Base-by-base conservation (phyloP, 2,329 filamentous ascomycete genomes). In the Colletotrichum higginsianum region DNA sequence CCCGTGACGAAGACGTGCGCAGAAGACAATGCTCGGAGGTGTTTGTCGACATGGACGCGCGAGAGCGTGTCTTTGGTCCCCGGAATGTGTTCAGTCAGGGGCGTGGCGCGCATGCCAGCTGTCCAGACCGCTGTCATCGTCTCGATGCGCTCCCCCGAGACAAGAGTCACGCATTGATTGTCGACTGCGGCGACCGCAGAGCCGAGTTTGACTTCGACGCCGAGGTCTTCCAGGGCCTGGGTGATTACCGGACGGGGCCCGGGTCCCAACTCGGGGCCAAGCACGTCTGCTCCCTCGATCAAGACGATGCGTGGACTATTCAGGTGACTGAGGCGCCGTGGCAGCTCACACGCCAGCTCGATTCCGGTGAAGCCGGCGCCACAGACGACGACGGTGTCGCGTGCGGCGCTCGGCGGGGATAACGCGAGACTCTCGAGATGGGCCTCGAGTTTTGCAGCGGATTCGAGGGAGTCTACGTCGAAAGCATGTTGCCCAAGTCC, bases 351-450 rank as follows among this genome's bases (percentile, higher is more conserved):
- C 0, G 78, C 76, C 0, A 80, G 57, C 50, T 80, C 79, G 2
- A 81, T 78, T 6, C 83, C 81, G 2, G 81, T 82, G 73, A 85
- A 82, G 1, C 79, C 77, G 4, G 57, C 79, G 16, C 79, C 79
- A 57, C 78, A 78, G 1, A 84, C 73, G 1, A 83, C 76, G 15
- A 83, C 71, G 1, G 82, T 83, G 49, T 82, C 67, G 23, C 81
- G 79, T 0, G 75, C 76, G 5, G 73, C 18, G 56, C 73, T 79
- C 2, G 69, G 16, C 0, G 79, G 77, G 9, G 76, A 68, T 0
- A 64, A 75, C 0, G 73, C 44, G 1, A 82, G 77, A 2, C 35
- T 61, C 7, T 77, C 15, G 1, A 84, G 74, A 42, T 83, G 82
- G 1, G 62, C 26, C 6, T 80, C 77, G 0, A 80, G 76, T 15